Conservation (phyloP, 345 rosid genomes). For the Punica granatum region DNA sequence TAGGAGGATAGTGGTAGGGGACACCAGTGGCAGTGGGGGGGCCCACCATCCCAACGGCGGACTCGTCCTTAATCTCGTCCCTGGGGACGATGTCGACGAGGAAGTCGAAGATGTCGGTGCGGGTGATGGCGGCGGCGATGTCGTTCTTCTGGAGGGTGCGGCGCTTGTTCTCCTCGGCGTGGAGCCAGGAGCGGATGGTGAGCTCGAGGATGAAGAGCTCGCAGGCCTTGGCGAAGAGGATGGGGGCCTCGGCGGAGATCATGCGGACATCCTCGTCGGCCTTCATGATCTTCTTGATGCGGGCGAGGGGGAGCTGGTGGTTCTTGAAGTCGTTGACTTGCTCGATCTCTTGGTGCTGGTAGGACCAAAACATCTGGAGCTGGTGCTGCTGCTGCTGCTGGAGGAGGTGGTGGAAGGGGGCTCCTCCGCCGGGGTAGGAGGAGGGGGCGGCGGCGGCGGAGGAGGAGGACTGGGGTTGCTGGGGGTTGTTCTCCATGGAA, state of each 20-base stretch:
- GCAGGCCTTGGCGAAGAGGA: conserved; percentile 88
- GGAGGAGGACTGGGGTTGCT: conserved; percentile 49
- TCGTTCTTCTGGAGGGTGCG: conserved; percentile 92
- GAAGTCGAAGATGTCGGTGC: conserved; percentile 87
- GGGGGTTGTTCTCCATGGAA: conserved; percentile 37
- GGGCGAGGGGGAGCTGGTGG: conserved; percentile 91
- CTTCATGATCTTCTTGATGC: conserved; percentile 97
- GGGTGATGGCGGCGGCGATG: conserved; percentile 82
- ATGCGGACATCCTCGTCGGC: conserved; percentile 95
- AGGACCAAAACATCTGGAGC: conserved; percentile 83
- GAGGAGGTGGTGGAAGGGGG: conserved; percentile 67
- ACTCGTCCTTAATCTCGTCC: conserved; percentile 77
- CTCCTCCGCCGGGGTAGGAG: conserved; percentile 19
- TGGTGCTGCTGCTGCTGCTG: conserved; percentile 91
- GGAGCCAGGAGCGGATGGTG: conserved; percentile 94
- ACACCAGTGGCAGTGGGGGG: conserved; percentile 61
- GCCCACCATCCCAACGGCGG: conserved; percentile 11
- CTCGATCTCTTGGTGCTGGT: conserved; percentile 86
- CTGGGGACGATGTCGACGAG: conserved; percentile 87
- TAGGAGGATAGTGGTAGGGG: conserved; percentile 72
- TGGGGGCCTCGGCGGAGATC: conserved; percentile 98
- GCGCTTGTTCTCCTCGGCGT: conserved; percentile 90
- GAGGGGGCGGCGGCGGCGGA: conserved; percentile 54
- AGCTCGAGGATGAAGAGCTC: conserved; percentile 92
- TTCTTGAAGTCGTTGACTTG: conserved; percentile 88